A percentile compares a stretch with the other conserved stretches of the same genome.
phyloP scores from a whole-genome alignment of 176 grass and related monocot species.

The Metroxylon sagu region DNA sequence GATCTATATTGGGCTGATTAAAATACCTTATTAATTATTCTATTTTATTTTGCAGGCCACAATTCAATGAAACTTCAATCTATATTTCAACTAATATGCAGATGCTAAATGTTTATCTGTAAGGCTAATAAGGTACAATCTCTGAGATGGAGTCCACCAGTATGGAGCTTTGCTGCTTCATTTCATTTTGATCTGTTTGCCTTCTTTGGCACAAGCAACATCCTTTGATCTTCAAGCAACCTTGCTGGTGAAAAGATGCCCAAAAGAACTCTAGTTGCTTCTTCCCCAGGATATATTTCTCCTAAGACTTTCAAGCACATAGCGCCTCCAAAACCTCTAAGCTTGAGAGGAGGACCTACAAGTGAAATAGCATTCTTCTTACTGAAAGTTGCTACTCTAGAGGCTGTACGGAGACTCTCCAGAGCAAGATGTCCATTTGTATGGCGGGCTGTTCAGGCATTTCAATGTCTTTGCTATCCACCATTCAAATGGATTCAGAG shows the following conservation, averaged over 20 bases:
- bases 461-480: slow-evolving; percentile 86
- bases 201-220: slow-evolving; percentile 11
- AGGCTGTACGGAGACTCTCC: slow-evolving; percentile 68
- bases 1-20: too few species aligned
- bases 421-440: slow-evolving; percentile 67
- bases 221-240: slow-evolving; percentile 28
- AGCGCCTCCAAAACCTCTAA: slow-evolving; percentile 39
- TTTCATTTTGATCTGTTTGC: too few species aligned
- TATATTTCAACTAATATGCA: too few species aligned
- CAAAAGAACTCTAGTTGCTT: slow-evolving; percentile 34
- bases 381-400: slow-evolving; percentile 60
- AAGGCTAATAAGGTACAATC: too few species aligned
- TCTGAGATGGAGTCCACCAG: too few species aligned
- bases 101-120: too few species aligned
- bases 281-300: slow-evolving; percentile 42
- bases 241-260: slow-evolving; percentile 36
- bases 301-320: slow-evolving; percentile 41
- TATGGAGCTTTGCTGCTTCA: too few species aligned
- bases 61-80: too few species aligned
- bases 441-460: slow-evolving; percentile 78
- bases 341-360: slow-evolving; percentile 33
- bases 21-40: too few species aligned
- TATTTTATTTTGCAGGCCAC: too few species aligned
- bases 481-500: slow-evolving; percentile 76
- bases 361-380: slow-evolving; percentile 56